A percentile compares a stretch with the other conserved stretches of the same genome.
These are phyloP conservation scores for Carex myosuroides DNA, from an alignment of 176 grass and related monocot species.

Conservation along the genomic window DNA sequence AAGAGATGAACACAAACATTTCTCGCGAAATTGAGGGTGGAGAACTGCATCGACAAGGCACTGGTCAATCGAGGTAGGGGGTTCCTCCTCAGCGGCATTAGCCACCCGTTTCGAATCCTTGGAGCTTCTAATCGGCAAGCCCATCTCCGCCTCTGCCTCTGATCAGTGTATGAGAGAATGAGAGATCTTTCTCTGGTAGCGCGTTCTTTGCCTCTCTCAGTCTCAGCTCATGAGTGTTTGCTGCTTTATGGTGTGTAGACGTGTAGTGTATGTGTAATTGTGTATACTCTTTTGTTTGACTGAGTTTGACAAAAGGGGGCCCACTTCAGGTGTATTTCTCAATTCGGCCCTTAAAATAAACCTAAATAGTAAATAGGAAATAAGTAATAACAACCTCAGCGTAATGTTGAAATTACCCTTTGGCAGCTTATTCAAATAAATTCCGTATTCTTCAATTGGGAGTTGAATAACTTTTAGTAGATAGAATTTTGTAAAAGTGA, in stretches of 20 bases:
- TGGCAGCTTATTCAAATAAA: not conserved
- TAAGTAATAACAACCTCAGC: not conserved
- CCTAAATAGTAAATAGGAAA: not conserved
- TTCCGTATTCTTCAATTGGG: not conserved
- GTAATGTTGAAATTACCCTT: not conserved
- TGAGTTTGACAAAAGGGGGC: too few relatives aligned
- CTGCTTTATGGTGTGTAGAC: too few relatives aligned
- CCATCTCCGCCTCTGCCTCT: not conserved
- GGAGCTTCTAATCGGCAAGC: not conserved
- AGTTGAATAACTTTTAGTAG: not conserved
- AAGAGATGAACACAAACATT: not conserved
- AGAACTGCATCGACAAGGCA: constrained; percentile 5
- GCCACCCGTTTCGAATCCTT: not conserved
- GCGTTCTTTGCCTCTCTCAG: too few relatives aligned
- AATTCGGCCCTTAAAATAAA: too few relatives aligned
- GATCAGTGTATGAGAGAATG: not conserved
- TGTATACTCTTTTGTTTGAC: too few relatives aligned
- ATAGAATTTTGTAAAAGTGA: not conserved
- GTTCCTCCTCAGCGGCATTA: not conserved
- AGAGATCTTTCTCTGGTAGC: not conserved
- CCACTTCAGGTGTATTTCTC: too few relatives aligned
- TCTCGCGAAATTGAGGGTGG: constrained; percentile 14
- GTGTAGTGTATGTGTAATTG: too few relatives aligned
- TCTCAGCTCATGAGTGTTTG: too few relatives aligned
- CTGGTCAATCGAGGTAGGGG: not conserved